Conservation (phyloP, 2,329 filamentous ascomycete species). For the Didymella pomorum region DNA sequence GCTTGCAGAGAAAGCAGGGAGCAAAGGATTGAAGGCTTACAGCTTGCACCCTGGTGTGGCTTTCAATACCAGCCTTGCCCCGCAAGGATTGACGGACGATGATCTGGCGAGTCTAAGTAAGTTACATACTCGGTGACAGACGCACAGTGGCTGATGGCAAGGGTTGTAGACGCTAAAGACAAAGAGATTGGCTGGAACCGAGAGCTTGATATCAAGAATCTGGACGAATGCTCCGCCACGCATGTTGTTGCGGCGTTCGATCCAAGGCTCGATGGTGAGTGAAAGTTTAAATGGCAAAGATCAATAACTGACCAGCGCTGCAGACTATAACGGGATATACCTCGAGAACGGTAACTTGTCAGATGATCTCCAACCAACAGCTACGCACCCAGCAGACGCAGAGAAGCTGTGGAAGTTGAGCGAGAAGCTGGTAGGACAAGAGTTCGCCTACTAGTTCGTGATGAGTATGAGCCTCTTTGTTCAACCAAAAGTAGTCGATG, state of each 20-base stretch:
- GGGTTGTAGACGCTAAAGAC: not conserved
- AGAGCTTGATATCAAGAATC: not conserved
- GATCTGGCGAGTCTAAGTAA: not conserved
- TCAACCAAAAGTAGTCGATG: not conserved
- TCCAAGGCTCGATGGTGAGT: not conserved
- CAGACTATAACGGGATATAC: not conserved
- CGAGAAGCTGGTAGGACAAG: slow-evolving; percentile 42
- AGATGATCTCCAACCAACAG: slow-evolving; percentile 29
- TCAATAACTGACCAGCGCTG: not conserved
- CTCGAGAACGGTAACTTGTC: not conserved
- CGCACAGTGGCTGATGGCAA: not conserved
- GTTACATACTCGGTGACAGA: not conserved
- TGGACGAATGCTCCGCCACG: not conserved
- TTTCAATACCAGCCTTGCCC: not conserved
- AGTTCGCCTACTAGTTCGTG: slow-evolving; percentile 32
- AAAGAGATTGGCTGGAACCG: not conserved
- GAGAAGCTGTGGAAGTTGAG: slow-evolving; percentile 47
- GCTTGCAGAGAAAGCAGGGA: not conserved
- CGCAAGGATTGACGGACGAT: not conserved
- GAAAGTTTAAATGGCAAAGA: not conserved
- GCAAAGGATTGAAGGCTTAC: not conserved
- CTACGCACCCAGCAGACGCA: slow-evolving; percentile 30
- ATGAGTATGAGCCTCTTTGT: not conserved
- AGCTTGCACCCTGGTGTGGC: not conserved
- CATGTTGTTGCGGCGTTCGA: not conserved